Conservation (phyloP, 371 early-diverging fungal genomes). For the Rhizopus delemar region DNA sequence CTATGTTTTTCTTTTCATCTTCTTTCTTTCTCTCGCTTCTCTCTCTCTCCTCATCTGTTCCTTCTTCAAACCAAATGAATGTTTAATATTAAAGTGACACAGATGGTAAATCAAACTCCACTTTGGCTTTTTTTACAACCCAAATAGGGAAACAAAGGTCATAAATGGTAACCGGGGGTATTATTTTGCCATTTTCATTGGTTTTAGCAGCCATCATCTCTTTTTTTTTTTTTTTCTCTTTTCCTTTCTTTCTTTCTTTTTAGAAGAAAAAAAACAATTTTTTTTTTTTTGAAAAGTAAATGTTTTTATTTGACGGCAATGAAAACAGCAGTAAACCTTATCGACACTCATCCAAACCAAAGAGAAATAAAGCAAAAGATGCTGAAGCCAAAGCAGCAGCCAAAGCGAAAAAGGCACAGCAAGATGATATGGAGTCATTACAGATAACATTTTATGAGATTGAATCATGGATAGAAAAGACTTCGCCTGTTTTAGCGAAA, state of each 20-base stretch:
- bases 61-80: no score
- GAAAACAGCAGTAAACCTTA: not conserved
- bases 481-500: constrained; percentile 44
- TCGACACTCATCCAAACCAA: constrained; percentile 1
- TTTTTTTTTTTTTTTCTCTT: not conserved
- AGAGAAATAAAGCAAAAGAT: constrained; percentile 8
- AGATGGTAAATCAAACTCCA: no score
- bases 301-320: constrained; percentile 19
- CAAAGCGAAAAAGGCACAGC: constrained; percentile 34
- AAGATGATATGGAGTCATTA: constrained; percentile 49
- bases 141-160: constrained; percentile 4
- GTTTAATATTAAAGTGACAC: no score
- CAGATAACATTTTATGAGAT: constrained; percentile 57
- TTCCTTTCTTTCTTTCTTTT: not conserved
- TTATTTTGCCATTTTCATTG: constrained; percentile 5
- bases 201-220: not conserved
- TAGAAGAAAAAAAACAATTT: not conserved
- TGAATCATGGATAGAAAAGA: constrained; percentile 55
- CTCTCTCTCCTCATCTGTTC: no score
- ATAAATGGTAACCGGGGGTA: not conserved
- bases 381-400: constrained; percentile 35
- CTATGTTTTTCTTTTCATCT: no score
- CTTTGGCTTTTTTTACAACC: not conserved
- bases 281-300: not conserved
- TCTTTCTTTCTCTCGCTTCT: no score